Evolutionary conservation across 441 rosid genomes (phyloP), one percentile per base, ranked within the genome.

Genomic region (Eutrema salsugineum): DNA sequence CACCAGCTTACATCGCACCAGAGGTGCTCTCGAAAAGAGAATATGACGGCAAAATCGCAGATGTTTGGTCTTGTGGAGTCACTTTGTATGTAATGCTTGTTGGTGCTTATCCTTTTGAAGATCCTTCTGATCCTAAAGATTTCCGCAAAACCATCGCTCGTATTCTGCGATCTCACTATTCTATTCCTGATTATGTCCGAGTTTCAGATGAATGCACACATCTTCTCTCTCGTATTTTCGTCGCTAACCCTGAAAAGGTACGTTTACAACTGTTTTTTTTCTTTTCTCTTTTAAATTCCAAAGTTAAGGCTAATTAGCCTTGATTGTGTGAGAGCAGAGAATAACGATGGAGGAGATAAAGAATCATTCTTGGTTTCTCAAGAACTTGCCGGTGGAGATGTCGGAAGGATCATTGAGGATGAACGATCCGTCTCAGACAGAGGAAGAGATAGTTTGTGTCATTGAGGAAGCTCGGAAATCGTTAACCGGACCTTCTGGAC

Each of bases 1-100:
- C 93, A 42, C 93, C 93, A 0, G 93, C 91, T n/a, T 88, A 88
- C 33, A 84, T 88, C 20, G 93, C 89, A 53, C 93, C 93, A 8
- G 93, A 88, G 72, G 87, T 88, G 63, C 76, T 88, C 19, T 75
- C 85, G 4, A 81, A 79, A 48, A 79, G 76, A 83, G 87, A 86
- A 38, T 88, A 88, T 46, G 85, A 88, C 48, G 93, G 93, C 57
- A 84, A 86, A 78, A 86, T 69, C 9, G 80, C 80, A 36, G 80
- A 77, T 66, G 80, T 77, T 65, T 77, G 77, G 80, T 77, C 80
- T 40, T 77, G 72, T 65, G 80, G 80, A 16, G 80, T 77, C 6
- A 65, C 80, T 49, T 64, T 77, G 27, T 77, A 77, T 58, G 80
- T 77, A 0, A 77, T 76, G 80, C 77, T 77, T 11, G 72, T 77